These are phyloP conservation scores for Teratosphaeriaceae sp. DNA, from an alignment of 2,329 filamentous ascomycete species.

Conservation along the genomic window DNA sequence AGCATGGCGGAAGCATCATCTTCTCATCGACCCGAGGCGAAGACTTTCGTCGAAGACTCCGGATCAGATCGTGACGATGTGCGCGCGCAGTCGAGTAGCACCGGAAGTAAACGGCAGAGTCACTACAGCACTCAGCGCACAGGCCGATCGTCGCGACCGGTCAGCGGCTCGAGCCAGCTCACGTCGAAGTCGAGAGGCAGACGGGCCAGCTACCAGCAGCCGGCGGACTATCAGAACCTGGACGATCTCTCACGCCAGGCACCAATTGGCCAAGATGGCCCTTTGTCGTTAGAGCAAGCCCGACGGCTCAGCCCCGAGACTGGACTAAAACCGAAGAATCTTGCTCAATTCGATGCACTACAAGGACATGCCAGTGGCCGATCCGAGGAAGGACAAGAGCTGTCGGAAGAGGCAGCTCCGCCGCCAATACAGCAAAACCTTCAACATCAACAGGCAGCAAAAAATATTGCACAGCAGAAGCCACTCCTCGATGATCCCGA, in stretches of 20 bases:
- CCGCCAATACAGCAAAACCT: slow-evolving; percentile 9
- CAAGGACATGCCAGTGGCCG: not conserved
- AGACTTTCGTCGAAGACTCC: slow-evolving; percentile 3
- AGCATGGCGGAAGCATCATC: slow-evolving; percentile 8
- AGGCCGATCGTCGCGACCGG: slow-evolving; percentile 5
- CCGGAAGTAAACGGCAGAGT: slow-evolving; percentile 17
- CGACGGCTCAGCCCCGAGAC: not conserved
- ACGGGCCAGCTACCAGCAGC: slow-evolving; percentile 17
- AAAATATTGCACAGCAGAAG: not conserved
- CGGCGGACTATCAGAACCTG: slow-evolving; percentile 14
- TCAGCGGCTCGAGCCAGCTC: slow-evolving; percentile 6
- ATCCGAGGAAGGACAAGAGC: not conserved
- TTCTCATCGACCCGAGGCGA: not conserved
- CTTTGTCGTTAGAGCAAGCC: slow-evolving; percentile 2
- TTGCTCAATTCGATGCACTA: not conserved
- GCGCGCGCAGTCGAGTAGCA: slow-evolving; percentile 12
- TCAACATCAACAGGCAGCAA: too few relatives aligned
- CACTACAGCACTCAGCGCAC: slow-evolving; percentile 20
- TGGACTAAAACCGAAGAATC: not conserved
- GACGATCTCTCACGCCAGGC: slow-evolving; percentile 13
- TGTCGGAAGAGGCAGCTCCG: slow-evolving; percentile 13
- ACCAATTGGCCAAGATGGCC: slow-evolving; percentile 8
- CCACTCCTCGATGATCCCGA: slow-evolving; percentile 6
- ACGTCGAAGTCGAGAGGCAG: slow-evolving; percentile 13
- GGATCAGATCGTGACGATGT: slow-evolving; percentile 6